Evolutionary conservation across 75 land plant genomes (phyloP), one percentile per base, ranked within the genome.

Genomic region (Azolla pinnata): DNA sequence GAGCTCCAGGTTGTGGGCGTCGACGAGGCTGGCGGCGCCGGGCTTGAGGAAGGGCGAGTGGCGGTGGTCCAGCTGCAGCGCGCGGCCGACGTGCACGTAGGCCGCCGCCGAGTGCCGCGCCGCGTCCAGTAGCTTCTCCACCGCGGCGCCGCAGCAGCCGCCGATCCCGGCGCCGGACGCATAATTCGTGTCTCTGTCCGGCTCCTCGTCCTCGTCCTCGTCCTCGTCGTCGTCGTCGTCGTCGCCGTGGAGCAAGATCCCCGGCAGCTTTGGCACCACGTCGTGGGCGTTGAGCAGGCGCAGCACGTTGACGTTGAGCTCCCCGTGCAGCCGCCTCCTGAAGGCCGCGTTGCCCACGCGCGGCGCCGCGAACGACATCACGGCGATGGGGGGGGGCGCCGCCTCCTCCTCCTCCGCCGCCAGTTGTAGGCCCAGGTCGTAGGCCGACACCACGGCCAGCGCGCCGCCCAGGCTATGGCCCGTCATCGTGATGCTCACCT

Each of bases 401-500:
- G n/a, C n/a, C n/a, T n/a, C n/a, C n/a, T 46, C 49, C 49, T 46
- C 21, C 17, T 46, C 53, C 38, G 29, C 59, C 0, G 64, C 62
- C 21, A 44, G 10, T 29, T 64, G 49, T 4, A 44, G n/a, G n/a
- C 67, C 79, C 1, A 68, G 63, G 16, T 83, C 86, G 62, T 79
- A 69, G 2, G 86, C 81, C 24, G 46, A 67, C 20, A 83, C 57
- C 18, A 79, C 58, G 17, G 79, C 73, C 65, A 83, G 56, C 5
- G 85, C 85, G 0, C 81, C 86, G 7, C 86, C 86, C 4, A 83
- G 74, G 72, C 82, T 76, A 57, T 83, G 86, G 28, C 87, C 87
- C 0, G 80, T 76, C 34, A 83, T 55, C 3, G 83, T 79, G 24
- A 83, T 33, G 73, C 87, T 79, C 7, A 82, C 63, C 31, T 66